Percentiles rank a stretch among this genome's conserved stretches.
Conservation (phyloP, 2,329 filamentous ascomycete genomes). For the Penicillium brevicompactum region DNA sequence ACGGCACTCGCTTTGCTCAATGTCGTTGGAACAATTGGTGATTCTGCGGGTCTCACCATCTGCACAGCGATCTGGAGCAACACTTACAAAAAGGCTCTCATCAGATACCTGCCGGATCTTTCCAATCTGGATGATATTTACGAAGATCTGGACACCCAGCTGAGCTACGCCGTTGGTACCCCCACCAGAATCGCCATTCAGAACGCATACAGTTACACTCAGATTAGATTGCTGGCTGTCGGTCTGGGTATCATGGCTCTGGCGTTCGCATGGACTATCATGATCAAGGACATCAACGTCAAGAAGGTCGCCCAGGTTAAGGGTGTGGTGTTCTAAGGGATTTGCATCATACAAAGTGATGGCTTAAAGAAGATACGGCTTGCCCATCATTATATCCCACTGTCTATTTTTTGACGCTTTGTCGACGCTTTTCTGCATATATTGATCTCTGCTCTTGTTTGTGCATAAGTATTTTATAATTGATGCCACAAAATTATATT, state of each 20-base stretch:
- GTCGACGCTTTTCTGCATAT: neutral
- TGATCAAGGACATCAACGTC: conserved; percentile 56
- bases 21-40: conserved; percentile 59
- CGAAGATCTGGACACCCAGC: conserved; percentile 15
- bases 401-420: neutral
- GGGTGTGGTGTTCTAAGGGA: conserved; percentile 53
- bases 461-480: neutral
- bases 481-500: neutral
- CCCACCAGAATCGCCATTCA: conserved; percentile 59
- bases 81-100: conserved; percentile 53
- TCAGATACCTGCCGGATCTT: conserved; percentile 45
- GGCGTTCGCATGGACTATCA: conserved; percentile 46
- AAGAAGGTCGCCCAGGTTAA: conserved; percentile 53
- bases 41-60: conserved; percentile 57
- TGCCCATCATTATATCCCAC: neutral
- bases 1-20: conserved; percentile 58
- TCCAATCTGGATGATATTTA: conserved; percentile 18
- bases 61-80: conserved; percentile 64
- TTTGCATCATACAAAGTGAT: neutral
- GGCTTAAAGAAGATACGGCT: neutral
- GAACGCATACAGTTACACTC: conserved; percentile 59
- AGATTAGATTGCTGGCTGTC: conserved; percentile 56
- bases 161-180: conserved; percentile 43
- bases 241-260: conserved; percentile 49
- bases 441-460: neutral